Conservation (phyloP, 192 early-diverging fungal genomes). For the Chytriomyces sp. region DNA sequence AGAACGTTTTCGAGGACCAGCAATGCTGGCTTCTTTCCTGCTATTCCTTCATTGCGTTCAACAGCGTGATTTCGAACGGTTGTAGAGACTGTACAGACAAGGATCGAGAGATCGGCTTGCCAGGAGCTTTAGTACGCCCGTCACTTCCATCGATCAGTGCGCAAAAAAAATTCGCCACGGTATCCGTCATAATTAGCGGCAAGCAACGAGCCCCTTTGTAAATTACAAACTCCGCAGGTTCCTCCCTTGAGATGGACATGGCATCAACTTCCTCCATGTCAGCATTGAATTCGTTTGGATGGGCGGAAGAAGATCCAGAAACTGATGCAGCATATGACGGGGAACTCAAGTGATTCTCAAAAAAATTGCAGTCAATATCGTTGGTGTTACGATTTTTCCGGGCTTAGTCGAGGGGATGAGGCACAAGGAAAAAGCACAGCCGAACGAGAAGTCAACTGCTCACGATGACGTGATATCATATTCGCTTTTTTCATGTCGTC, state of each 20-base stretch:
- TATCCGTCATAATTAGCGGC: slow-evolving; percentile 9
- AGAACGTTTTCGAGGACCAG: background rate
- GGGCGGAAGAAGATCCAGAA: background rate
- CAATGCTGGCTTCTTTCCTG: too few species aligned
- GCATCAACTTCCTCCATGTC: background rate
- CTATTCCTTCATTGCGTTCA: too few species aligned
- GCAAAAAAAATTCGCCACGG: background rate
- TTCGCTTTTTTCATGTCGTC: slow-evolving; percentile 18
- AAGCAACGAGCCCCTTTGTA: background rate
- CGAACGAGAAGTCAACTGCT: background rate
- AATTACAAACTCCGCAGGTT: slow-evolving; percentile 25
- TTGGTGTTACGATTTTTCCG: slow-evolving; percentile 12
- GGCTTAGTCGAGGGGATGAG: too few species aligned
- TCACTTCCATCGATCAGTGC: background rate
- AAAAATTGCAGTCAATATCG: slow-evolving; percentile 20
- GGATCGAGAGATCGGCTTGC: background rate
- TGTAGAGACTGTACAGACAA: background rate
- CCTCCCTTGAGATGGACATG: slow-evolving; percentile 6
- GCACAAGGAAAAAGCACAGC: too few species aligned
- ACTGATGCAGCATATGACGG: background rate
- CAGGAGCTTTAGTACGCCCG: background rate
- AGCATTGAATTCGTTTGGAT: background rate
- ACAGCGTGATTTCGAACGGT: background rate
- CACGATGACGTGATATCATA: slow-evolving; percentile 14
- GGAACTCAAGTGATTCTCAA: background rate